phyloP scores from a whole-genome alignment of 768 basidiomycete genomes.

The Stropharia rugosoannulata region DNA sequence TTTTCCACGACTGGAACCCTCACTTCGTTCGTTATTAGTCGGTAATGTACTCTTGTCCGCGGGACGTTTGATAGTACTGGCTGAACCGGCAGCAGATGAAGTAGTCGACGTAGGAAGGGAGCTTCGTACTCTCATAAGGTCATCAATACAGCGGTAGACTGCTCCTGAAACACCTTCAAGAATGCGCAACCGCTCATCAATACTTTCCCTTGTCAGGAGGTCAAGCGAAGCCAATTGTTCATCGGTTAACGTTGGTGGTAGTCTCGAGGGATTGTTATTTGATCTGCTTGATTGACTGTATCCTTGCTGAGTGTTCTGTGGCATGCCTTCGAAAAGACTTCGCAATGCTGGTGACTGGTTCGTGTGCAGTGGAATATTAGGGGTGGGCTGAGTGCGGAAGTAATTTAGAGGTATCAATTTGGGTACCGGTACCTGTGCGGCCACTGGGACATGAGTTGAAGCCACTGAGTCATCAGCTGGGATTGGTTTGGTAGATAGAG shows the following conservation, averaged over 20 bases:
- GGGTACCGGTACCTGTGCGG: not conserved
- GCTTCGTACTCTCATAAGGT: constrained; percentile 75
- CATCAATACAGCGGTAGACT: constrained; percentile 74
- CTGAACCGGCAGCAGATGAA: constrained; percentile 4
- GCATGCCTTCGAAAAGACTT: not conserved
- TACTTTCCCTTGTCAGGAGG: constrained; percentile 68
- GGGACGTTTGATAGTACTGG: not conserved
- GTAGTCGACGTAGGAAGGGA: constrained; percentile 46
- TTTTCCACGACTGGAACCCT: constrained; percentile 6
- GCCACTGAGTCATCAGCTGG: not conserved
- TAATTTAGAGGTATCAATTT: constrained; percentile 42
- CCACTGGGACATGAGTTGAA: not conserved
- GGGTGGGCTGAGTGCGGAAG: constrained; percentile 7
- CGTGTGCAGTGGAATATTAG: not conserved
- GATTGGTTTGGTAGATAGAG: not conserved
- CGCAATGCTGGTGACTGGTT: not conserved
- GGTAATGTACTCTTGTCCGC: not conserved
- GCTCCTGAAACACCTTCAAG: constrained; percentile 76
- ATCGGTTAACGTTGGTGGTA: constrained; percentile 49
- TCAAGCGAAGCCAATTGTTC: constrained; percentile 69
- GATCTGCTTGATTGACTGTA: constrained; percentile 1
- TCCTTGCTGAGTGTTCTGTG: not conserved
- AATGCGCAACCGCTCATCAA: constrained; percentile 80
- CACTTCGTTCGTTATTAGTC: not conserved
- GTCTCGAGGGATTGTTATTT: constrained; percentile 20